Evolutionary conservation across 2,329 filamentous ascomycete genomes (phyloP).

Genomic region (Talaromyces sp.): DNA sequence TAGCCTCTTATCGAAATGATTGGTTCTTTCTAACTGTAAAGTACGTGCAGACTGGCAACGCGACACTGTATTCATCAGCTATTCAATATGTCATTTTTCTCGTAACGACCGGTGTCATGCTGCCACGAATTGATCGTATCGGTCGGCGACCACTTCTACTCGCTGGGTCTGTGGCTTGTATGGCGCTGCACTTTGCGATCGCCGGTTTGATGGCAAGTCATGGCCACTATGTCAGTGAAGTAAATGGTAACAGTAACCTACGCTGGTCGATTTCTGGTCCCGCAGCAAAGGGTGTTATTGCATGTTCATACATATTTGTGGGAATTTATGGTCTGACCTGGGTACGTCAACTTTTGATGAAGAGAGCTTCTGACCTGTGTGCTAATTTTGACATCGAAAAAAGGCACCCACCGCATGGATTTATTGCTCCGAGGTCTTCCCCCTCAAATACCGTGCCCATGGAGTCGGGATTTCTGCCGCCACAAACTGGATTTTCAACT

Average conservation of each 20-base stretch:
- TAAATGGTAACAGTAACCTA: constrained; percentile 44
- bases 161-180: constrained; percentile 42
- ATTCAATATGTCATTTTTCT: constrained; percentile 56
- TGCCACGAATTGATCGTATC: constrained; percentile 47
- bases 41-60: constrained; percentile 27
- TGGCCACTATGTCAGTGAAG: constrained; percentile 40
- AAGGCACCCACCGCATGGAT: constrained; percentile 53
- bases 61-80: constrained; percentile 47
- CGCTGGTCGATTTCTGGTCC: constrained; percentile 44
- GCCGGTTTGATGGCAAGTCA: constrained; percentile 48
- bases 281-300: constrained; percentile 55
- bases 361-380: not conserved
- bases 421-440: constrained; percentile 60
- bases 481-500: constrained; percentile 61
- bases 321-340: constrained; percentile 31
- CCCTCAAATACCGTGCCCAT: constrained; percentile 59
- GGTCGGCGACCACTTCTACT: constrained; percentile 47
- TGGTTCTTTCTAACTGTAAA: constrained; percentile 1
- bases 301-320: constrained; percentile 54
- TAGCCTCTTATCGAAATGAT: constrained; percentile 36
- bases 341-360: constrained; percentile 30
- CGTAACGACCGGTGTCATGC: constrained; percentile 46
- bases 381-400: not conserved
- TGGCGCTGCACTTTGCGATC: constrained; percentile 48
- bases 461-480: constrained; percentile 57